Base-by-base conservation (phyloP, 257 asterid genomes). In the Pogostemon cablin region DNA sequence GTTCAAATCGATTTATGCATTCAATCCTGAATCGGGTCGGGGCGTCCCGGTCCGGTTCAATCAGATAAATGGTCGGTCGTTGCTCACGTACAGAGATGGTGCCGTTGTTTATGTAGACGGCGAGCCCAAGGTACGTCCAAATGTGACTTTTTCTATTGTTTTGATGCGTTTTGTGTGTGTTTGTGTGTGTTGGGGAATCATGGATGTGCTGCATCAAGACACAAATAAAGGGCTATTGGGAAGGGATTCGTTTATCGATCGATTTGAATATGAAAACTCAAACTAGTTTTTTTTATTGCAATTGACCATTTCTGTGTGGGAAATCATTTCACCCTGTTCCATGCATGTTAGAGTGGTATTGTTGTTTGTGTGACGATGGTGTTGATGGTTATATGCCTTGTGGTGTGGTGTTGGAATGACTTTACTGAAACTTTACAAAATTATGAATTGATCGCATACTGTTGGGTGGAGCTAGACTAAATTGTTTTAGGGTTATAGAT, bases 31-130 rank as follows among this genome's bases (percentile, higher is more conserved):
- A 48, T 77, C 86, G 43, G 95, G 93, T 5, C 90, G 97, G 39
- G 95, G 95, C 40, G 85, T 76, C 7, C 91, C 91, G 3, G 87
- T 91, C 78, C 88, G 91, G 66, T 91, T 91, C 77, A 84, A 87
- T 57, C 84, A 86, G 37, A 79, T 82, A 74, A 91, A 89, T 25
- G 98, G 98, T 6, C 81, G 96, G 20, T 91, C 98, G 34, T 9
- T 91, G 74, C 74, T 89, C 39, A 78, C 90, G 0, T 91, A 91
- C 80, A 79, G 68, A 37, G 90, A 91, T 63, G 93, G 92, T 73
- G 78, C 90, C 69, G 84, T 74, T n/a, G 34, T 91, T 48, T 43
- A 82, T 67, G 47, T 91, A 47, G 98, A 91, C 9, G 96, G 98
- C 9, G 93, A 89, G 77, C 96, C 95, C 67, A 84, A 89, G 93